Base-by-base conservation (phyloP, 2,329 filamentous ascomycete genomes). In the Lecanosticta acicola region DNA sequence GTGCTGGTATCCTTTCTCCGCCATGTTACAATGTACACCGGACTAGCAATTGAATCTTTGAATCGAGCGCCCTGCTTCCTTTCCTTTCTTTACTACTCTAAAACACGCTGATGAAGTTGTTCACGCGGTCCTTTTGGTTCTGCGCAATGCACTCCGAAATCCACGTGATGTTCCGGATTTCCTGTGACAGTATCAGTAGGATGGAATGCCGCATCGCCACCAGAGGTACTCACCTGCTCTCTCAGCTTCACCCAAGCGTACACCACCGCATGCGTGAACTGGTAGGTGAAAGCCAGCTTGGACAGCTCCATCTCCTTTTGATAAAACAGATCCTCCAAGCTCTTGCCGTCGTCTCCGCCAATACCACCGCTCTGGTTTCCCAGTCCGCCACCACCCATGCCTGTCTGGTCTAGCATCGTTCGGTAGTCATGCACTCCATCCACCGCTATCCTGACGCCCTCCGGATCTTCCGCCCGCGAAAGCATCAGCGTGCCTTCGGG, bases 91-190 rank as follows among this genome's bases (percentile, higher is more conserved):
- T 5, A 7, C 24, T 29, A 5, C 7, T 43, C 48, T 50, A 95
- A 71, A 98, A 95, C 52, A 97, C 93, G 71, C 89, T 95, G 68
- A 98, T 98, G 71, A 94, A 98, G 72, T 97, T 98, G 60, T 87
- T 86, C 67, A 98, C 97, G 66, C 93, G 82, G 70, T 98, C 93
- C 75, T 98, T 98, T 72, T 98, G 93, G 75, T 95, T 96, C 72
- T 98, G 93, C 45, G 93, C 93, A 78, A 98, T 98, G 73, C 93
- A 98, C 71, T 98, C 93, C 17, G 93, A 85, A 68, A 98, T 98
- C 93, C 93, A 98, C 41, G 93, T 97, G 64, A 98, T 95, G 71
- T 98, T 98, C 56, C 93, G 86, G 61, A 97, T 96, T 85, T 98
- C 93, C 90, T 97, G 53, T 33, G 29, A n/a, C n/a, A 11, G 5